Evolutionary conservation across 306 rosid genomes (phyloP), one percentile per base, ranked within the genome.

Genomic region (Canavalia gladiata): DNA sequence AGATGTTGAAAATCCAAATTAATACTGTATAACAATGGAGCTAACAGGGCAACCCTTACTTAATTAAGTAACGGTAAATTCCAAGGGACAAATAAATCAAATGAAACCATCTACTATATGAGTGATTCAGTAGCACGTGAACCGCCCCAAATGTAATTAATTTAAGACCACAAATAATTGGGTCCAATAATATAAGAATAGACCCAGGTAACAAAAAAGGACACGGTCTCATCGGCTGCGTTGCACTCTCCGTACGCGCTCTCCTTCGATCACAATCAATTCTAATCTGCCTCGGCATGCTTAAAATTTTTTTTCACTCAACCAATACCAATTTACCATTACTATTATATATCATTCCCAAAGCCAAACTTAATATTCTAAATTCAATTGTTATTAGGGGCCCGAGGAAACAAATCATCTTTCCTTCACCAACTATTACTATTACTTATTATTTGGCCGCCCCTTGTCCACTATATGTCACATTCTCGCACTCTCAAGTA

Each of bases 351-450:
- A 81, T 73, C 50, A 30, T 65, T 73, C 52, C 49, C 34, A 81
- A 81, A 72, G 50, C 18, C 70, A 81, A 81, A 74, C 63, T 69
- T 72, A 28, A 13, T 47, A 72, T 72, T 72, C 3, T 74, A 80
- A 68, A 65, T 73, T 41, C 51, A 60, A 67, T 74, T 63, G 63
- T 41, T 68, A 87, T 91, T 92, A 83, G 97, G 92, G 94, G 94
- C 97, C 92, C 97, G 93, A 92, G 94, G 86, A 81, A 84, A 75
- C 62, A 72, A 82, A 81, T 68, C 69, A 81, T 79, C 56, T 60
- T 83, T 74, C 58, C 12, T 34, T 80, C 75, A 75, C 72, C 84
- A 84, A 80, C 81, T 73, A 65, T n/a, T 43, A 35, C 77, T 79
- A 34, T 29, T 75, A 43, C 71, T 74, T 59, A 82, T 75, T 68